Percentiles rank a stretch among this genome's conserved stretches.
These are phyloP conservation scores for Rhodotorula sp. DNA, from an alignment of 1,284 basidiomycete genomes.

Conservation along the genomic window DNA sequence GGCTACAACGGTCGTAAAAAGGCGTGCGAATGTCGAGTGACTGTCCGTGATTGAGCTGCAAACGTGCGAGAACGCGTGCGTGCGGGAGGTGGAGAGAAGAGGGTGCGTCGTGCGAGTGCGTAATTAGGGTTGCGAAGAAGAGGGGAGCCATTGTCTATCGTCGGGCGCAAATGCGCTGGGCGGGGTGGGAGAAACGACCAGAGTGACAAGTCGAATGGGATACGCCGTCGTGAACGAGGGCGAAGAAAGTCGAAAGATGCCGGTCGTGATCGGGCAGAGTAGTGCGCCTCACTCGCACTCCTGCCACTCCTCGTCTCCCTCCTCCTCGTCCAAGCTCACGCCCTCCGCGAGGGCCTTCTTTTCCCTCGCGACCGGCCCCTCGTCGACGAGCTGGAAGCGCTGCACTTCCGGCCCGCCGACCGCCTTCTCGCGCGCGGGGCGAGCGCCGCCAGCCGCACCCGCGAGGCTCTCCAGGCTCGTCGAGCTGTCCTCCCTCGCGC, in stretches of 20 bases:
- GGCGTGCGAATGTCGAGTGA: no score
- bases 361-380: background rate
- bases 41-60: no score
- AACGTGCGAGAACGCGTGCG: no score
- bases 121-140: no score
- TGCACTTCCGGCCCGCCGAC: background rate
- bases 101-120: no score
- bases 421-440: background rate
- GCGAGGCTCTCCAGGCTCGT: constrained; percentile 12
- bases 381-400: constrained; percentile 3
- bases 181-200: no score
- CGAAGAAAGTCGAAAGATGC: background rate
- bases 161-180: no score
- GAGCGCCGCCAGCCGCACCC: background rate
- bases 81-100: no score
- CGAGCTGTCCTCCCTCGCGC: constrained; percentile 4
- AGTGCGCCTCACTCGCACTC: constrained; percentile 1
- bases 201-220: no score
- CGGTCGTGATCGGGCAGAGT: background rate
- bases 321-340: background rate
- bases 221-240: no score
- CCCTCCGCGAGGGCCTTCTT: background rate
- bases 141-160: no score
- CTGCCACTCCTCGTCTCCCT: constrained; percentile 2
- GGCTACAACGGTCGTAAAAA: no score